Base-by-base conservation (phyloP, 129 eudicot genomes). In the Artemisia annua region DNA sequence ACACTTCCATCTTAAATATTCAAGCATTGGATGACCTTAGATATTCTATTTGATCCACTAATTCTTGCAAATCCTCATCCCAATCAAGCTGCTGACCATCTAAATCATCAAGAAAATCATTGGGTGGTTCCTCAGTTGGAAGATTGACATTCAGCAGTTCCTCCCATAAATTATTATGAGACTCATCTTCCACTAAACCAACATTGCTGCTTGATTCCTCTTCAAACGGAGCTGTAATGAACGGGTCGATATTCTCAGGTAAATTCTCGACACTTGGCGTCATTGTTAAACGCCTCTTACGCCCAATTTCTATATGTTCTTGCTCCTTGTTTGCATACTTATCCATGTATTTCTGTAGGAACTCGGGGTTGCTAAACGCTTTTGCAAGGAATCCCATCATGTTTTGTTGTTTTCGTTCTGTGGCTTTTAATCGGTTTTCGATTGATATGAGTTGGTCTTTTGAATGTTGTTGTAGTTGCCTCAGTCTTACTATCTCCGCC, bases 341-440 rank as follows among this genome's bases (percentile, higher is more conserved):
- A 15, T 83, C 87, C 87, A 85, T 62, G 43, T 79, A 91, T 44
- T 80, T 83, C 53, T 86, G 93, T 1, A 92, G 44, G 63, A 89
- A 87, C 17, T 73, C 43, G 15, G 95, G 96, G 59, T 77, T 93
- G 0, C 76, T 65, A 48, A 89, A 74, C 6, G 90, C 92, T 78
- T 86, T 90, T 4, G 96, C 92, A 6, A 93, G 80, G 43, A 93
- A 93, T 0, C 78, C 82, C 92, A 93, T 82, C 83, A 85, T 87
- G 30, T 82, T 84, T 8, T 87, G 95, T 13, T 93, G 98, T 67
- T 93, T 93, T 39, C 73, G 74, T 73, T 93, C 98, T 0, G 89
- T 75, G 20, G 28, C 32, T 44, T 39, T 63, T 9, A 93, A 17
- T 46, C 88, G 66, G 35, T 88, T 82, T 35, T 89, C 92, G 89